These are phyloP conservation scores for Oryza punctata DNA, from an alignment of 176 grass and related monocot genomes.

Conservation along the genomic window DNA sequence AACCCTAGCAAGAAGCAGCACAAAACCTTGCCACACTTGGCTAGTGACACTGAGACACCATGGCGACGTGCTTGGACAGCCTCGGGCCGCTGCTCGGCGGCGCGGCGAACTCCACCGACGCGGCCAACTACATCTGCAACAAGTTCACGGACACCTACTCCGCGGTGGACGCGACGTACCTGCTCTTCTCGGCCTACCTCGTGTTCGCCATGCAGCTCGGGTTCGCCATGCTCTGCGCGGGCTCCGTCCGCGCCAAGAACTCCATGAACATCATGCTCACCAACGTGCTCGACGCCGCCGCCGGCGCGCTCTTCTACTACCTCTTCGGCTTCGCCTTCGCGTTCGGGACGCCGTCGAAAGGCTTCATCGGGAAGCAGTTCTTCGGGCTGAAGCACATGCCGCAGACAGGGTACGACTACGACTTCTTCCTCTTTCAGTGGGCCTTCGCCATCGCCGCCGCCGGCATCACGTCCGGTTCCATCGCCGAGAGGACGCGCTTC, in stretches of 20 bases:
- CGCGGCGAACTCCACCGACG: not conserved
- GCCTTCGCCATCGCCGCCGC: conserved; percentile 58
- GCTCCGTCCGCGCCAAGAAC: conserved; percentile 62
- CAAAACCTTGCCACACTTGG: not conserved
- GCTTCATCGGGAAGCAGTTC: conserved; percentile 61
- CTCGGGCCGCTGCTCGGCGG: not conserved
- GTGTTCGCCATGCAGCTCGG: conserved; percentile 72
- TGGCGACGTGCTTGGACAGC: not conserved
- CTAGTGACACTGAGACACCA: not conserved
- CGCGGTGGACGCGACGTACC: conserved; percentile 57
- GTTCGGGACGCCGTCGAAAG: conserved; percentile 52
- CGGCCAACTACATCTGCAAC: conserved; percentile 30
- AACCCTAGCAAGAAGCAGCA: not conserved
- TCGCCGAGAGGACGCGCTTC: conserved; percentile 52
- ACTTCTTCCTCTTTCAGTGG: conserved; percentile 59
- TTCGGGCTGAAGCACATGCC: conserved; percentile 48
- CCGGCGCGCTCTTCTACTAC: conserved; percentile 51
- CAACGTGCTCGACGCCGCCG: conserved; percentile 58
- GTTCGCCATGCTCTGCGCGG: conserved; percentile 65
- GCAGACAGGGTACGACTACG: conserved; percentile 36
- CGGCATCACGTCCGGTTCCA: conserved; percentile 58
- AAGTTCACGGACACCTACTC: conserved; percentile 40
- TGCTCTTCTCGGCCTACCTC: conserved; percentile 61
- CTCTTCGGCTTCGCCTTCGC: conserved; percentile 62
- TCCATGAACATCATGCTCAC: conserved; percentile 66